Conservation (phyloP, 1,284 basidiomycete species). For the Rhodofomes roseus region DNA sequence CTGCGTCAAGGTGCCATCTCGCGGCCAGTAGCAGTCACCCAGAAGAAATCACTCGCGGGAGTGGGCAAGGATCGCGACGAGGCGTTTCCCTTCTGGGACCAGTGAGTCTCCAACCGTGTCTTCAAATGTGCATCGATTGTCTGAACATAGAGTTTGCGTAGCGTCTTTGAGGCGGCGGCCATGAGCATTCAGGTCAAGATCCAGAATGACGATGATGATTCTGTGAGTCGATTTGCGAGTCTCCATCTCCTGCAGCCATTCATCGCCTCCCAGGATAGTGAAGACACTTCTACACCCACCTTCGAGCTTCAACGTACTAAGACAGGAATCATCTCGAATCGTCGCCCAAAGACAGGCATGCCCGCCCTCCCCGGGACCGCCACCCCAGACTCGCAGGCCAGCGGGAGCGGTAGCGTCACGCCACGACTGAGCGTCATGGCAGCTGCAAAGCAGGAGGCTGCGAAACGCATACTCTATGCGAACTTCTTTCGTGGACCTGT, state of each 20-base stretch:
- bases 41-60: constrained; percentile 82
- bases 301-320: constrained; percentile 52
- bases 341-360: constrained; percentile 51
- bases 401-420: constrained; percentile 24
- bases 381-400: constrained; percentile 35
- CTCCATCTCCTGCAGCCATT: constrained; percentile 5
- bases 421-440: constrained; percentile 54
- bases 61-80: constrained; percentile 91
- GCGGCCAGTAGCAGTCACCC: constrained; percentile 73
- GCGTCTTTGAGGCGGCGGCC: constrained; percentile 75
- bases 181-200: constrained; percentile 74
- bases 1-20: constrained; percentile 65
- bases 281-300: constrained; percentile 19
- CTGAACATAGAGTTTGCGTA: constrained; percentile 24
- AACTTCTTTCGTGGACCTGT: constrained; percentile 77
- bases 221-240: constrained; percentile 23
- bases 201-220: constrained; percentile 46
- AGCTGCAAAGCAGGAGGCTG: constrained; percentile 74
- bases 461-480: constrained; percentile 71
- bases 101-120: constrained; percentile 51
- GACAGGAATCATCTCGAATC: constrained; percentile 77
- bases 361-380: constrained; percentile 44
- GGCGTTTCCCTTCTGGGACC: constrained; percentile 95
- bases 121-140: neutral
- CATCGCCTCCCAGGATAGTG: constrained; percentile 18